Evolutionary conservation across 2,329 filamentous ascomycete genomes (phyloP).

Genomic region (Tolypocladium tundrense): DNA sequence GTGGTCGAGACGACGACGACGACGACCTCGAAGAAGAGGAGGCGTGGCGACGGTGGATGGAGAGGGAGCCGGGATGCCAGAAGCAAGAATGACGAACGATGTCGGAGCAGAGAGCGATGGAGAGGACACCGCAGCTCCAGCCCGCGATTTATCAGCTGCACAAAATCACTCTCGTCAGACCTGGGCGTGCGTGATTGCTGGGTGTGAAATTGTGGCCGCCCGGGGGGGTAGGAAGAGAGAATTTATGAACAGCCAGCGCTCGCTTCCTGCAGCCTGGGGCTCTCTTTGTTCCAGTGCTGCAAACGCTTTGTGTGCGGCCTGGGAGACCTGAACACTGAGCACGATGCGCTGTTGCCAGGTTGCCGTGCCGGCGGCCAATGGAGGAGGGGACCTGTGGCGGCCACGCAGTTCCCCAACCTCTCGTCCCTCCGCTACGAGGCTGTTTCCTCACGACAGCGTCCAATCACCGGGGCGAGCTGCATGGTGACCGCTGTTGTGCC

Average conservation of each 20-base stretch:
- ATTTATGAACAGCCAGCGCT: background rate
- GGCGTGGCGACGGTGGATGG: background rate
- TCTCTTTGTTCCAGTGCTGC: background rate
- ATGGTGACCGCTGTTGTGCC: slow-evolving; percentile 1
- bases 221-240: background rate
- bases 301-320: background rate
- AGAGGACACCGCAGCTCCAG: slow-evolving; percentile 5
- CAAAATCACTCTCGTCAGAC: slow-evolving; percentile 1
- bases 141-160: slow-evolving; percentile 19
- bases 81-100: background rate
- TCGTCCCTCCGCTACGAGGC: background rate
- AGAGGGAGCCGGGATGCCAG: background rate
- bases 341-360: background rate
- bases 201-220: background rate
- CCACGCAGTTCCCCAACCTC: background rate
- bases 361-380: background rate
- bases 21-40: background rate
- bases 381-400: background rate
- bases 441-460: background rate
- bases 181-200: background rate
- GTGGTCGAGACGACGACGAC: background rate
- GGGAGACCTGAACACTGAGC: background rate
- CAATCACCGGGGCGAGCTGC: background rate
- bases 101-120: background rate
- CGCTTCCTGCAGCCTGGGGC: background rate